A percentile compares a stretch with the other conserved stretches of the same genome.
Conservation (phyloP, 2,329 filamentous ascomycete genomes). For the Ophiostoma tasmaniense region DNA sequence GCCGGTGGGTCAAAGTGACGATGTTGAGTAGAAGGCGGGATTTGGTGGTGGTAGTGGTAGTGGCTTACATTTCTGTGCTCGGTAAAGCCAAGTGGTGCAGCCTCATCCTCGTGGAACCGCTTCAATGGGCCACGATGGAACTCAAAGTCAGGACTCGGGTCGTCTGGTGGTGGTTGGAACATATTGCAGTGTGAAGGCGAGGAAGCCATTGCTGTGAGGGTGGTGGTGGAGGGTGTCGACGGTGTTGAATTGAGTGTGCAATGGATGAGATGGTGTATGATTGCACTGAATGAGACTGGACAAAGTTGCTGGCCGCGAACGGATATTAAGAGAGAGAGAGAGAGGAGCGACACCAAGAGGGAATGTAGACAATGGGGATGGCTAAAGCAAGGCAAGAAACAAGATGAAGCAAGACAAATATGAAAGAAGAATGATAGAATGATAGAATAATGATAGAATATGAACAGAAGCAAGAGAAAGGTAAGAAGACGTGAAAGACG, state of each 20-base stretch:
- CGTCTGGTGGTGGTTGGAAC: conserved; percentile 15
- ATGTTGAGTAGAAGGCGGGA: background rate
- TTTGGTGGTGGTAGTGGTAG: background rate
- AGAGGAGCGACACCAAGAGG: background rate
- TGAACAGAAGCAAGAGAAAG: conserved; percentile 6
- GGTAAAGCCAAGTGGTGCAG: conserved; percentile 35
- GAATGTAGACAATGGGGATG: background rate
- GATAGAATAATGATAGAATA: too few species aligned
- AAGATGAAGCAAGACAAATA: background rate
- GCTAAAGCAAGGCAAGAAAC: background rate
- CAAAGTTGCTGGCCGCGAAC: background rate
- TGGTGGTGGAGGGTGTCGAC: background rate
- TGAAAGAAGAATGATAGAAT: background rate
- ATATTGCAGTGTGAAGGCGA: conserved; percentile 12
- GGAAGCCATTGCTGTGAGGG: background rate
- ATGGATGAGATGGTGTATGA: background rate
- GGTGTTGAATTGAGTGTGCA: background rate
- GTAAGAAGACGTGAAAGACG: background rate
- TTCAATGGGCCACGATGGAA: conserved; percentile 35
- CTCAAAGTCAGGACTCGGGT: conserved; percentile 23
- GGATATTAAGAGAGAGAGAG: background rate
- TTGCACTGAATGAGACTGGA: background rate
- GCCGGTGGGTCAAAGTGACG: conserved; percentile 1
- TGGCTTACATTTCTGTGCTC: conserved; percentile 43
- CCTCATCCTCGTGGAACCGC: conserved; percentile 39